Base-by-base conservation (phyloP, 441 rosid species). In the Brassica hybrid region DNA sequence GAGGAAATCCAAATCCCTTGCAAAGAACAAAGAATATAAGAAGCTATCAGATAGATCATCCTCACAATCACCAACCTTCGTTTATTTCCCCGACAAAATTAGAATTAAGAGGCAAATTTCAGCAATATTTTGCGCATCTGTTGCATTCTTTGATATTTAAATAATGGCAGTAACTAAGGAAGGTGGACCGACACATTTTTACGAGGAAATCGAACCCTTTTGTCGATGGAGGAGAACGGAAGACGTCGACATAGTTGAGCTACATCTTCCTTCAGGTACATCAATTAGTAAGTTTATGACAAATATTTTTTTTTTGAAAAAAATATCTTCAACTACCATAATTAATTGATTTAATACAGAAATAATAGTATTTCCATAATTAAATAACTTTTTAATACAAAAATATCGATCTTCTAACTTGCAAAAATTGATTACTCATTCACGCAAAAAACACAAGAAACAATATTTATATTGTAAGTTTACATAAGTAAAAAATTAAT, bases 171-270 rank as follows among this genome's bases (percentile, higher is more conserved):
- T 61, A 27, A 76, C 64, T 68, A 77, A 77, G 72, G 69, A 59
- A 62, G 38, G 63, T 65, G 52, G 54, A 23, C 7, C 38, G 17
- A 48, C 16, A 1, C 73, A 17, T 5, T 27, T 72, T 50, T 76
- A 68, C 17, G 88, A 83, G 18, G 91, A 90, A 56, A 75, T 84
- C 38, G 87, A 84, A 72, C 87, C 89, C 34, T 73, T 69, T 12
- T 84, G 86, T 74, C 75, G 81, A 61, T 83, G 88, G 88, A 71
- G 2, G 58, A 56, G 60, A 70, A 82, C 63, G 1, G 78, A 81
- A 80, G 45, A 76, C 4, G 2, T 30, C 4, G 84, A 78, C 34
- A 43, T 73, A 32, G 72, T 86, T 43, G 83, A 86, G 72, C 67
- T 86, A 67, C 74, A 80, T 61, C 72, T 80, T 30, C 79, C 83